Percentiles rank a stretch among this genome's conserved stretches.
These are phyloP conservation scores for Aspergillaceae sp. DNA, from an alignment of 2,329 filamentous ascomycete genomes.

Conservation along the genomic window DNA sequence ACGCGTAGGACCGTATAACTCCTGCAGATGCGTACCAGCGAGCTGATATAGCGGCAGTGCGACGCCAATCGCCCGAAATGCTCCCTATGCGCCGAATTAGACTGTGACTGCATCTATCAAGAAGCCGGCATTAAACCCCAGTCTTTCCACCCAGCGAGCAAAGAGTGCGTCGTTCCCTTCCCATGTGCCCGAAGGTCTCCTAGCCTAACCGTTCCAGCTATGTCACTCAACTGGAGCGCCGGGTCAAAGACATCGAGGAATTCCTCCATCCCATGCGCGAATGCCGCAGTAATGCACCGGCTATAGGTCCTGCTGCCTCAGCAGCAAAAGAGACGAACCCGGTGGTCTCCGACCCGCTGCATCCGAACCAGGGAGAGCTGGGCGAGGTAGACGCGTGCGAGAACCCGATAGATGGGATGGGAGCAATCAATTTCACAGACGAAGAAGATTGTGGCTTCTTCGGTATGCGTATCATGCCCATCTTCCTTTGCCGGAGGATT, in stretches of 20 bases:
- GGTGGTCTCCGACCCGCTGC: conserved; percentile 6
- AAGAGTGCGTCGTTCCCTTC: too few species aligned
- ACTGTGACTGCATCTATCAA: too few species aligned
- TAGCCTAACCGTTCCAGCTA: too few species aligned
- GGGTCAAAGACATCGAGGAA: too few species aligned
- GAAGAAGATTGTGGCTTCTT: conserved; percentile 31
- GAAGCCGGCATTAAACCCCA: too few species aligned
- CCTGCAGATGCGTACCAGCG: neutral
- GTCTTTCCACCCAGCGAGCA: too few species aligned
- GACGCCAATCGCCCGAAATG: conserved; percentile 36
- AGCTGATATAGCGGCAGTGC: conserved; percentile 21
- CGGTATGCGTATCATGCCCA: conserved; percentile 13
- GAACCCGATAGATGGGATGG: conserved; percentile 30
- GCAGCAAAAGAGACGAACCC: neutral
- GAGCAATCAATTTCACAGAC: conserved; percentile 27
- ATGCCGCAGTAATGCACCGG: conserved; percentile 10
- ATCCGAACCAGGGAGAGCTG: neutral
- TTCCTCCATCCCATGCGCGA: too few species aligned
- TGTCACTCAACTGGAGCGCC: too few species aligned
- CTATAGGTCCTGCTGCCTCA: conserved; percentile 1
- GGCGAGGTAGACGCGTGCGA: conserved; percentile 3
- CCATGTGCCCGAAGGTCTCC: too few species aligned
- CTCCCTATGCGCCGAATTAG: conserved; percentile 23
- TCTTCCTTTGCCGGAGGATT: neutral
- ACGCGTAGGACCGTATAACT: neutral